Percentiles rank a stretch among this genome's conserved stretches.
Evolutionary conservation across 2,329 filamentous ascomycete species (phyloP).

Genomic region (Tolypocladium nubicola): DNA sequence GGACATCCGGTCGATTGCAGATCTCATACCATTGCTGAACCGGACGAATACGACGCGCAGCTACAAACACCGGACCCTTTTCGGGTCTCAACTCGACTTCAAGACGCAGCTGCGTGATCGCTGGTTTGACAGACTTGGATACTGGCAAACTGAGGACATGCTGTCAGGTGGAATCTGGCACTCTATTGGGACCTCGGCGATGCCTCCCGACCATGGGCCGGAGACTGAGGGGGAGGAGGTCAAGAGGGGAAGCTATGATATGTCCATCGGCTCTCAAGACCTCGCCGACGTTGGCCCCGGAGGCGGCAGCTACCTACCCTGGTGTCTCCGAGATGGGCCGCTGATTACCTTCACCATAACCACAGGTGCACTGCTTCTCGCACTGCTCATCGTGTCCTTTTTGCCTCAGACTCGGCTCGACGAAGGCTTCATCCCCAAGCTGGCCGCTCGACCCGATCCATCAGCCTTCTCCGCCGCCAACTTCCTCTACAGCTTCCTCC

Average conservation of each 20-base stretch:
- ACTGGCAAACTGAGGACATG: conserved; percentile 64
- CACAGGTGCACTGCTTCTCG: conserved; percentile 50
- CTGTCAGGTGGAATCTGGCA: conserved; percentile 63
- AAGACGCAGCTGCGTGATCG: conserved; percentile 40
- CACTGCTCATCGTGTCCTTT: conserved; percentile 71
- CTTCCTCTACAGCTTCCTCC: conserved; percentile 75
- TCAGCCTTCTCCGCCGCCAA: conserved; percentile 75
- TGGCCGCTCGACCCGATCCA: conserved; percentile 48
- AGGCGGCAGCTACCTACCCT: conserved; percentile 58
- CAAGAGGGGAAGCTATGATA: conserved; percentile 18
- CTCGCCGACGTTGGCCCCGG: conserved; percentile 14
- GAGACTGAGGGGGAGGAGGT: conserved; percentile 12
- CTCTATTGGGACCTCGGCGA: conserved; percentile 50
- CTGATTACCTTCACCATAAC: conserved; percentile 57
- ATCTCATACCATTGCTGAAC: conserved; percentile 67
- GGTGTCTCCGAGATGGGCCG: conserved; percentile 58
- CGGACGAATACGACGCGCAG: conserved; percentile 68
- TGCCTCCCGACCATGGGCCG: conserved; percentile 11
- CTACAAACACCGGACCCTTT: conserved; percentile 57
- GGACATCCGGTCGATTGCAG: conserved; percentile 75
- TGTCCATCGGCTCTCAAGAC: conserved; percentile 19
- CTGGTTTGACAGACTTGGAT: conserved; percentile 65
- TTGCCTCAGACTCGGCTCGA: conserved; percentile 54
- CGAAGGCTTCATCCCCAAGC: conserved; percentile 59
- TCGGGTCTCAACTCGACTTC: conserved; percentile 40